Evolutionary conservation across 2,329 filamentous ascomycete genomes (phyloP), one percentile per base, ranked within the genome.

Genomic region (Fonsecaea multimorphosa): DNA sequence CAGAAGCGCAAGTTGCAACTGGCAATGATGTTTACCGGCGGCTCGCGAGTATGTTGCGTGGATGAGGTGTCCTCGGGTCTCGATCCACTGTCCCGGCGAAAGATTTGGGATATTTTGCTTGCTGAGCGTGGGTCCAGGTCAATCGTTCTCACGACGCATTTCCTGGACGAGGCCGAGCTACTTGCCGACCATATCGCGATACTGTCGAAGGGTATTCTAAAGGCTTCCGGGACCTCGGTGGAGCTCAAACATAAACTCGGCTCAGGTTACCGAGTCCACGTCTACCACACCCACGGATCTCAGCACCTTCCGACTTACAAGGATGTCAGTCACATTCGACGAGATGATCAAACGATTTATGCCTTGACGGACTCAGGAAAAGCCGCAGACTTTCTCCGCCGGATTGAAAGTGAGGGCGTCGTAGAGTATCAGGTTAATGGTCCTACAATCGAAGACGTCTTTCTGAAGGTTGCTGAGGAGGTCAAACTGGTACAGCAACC

Each of bases 21-120:
- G 1, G 93, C 92, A 4, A 94, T 97, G 87, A 97, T 97, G 92
- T 88, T 97, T 72, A 96, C 92, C 2, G 93, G 94, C 67, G 93
- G 92, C 11, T 94, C 91, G 68, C 87, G 87, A 27, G 89, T 97
- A 0, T 97, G 93, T 78, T 95, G 92, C 73, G 88, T 97, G 5
- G 93, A 97, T 71, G 94, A 97, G 77, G 92, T 97, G 14, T 93
- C 90, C 44, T 93, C 90, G 66, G 94, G 93, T 14, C 84, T 97
- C 22, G 93, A 97, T 74, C 93, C 94, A 0, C 81, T 97, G 0
- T 93, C 91, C 22, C 85, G 94, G 61, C 83, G 93, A 31, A 97
- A 96, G 79, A 91, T 97, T 27, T 97, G 93, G 93, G 92, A 97
- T 71, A 97, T 97, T 66, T 82, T 97, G 24, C 82, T 97, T 12